Conservation (phyloP, 495 filamentous ascomycete genomes). For the Apodospora peruviana region DNA sequence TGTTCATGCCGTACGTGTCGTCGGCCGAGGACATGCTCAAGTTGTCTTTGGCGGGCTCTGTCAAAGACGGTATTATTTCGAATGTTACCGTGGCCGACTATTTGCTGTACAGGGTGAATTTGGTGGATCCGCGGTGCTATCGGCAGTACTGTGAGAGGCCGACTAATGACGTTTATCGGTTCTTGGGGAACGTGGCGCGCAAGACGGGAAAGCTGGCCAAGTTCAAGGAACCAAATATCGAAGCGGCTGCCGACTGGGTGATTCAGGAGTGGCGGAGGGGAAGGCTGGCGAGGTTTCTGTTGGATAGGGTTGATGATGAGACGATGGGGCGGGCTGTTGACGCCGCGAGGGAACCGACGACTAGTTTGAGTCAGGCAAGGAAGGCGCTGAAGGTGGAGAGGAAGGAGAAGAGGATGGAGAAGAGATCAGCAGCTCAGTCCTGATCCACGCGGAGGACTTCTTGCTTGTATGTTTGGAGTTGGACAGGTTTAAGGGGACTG, state of each 20-base stretch:
- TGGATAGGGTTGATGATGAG: slow-evolving; percentile 70
- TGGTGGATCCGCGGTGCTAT: slow-evolving; percentile 52
- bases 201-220: slow-evolving; percentile 72
- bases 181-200: slow-evolving; percentile 62
- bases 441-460: no score
- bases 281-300: slow-evolving; percentile 64
- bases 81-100: slow-evolving; percentile 79
- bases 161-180: slow-evolving; percentile 73
- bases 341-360: slow-evolving; percentile 24
- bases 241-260: slow-evolving; percentile 74
- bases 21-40: slow-evolving; percentile 87
- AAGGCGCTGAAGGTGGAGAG: slow-evolving; percentile 39
- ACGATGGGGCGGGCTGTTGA: slow-evolving; percentile 37
- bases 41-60: slow-evolving; percentile 80
- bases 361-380: slow-evolving; percentile 41
- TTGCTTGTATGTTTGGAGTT: no score
- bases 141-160: slow-evolving; percentile 50
- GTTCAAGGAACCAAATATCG: slow-evolving; percentile 65
- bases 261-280: slow-evolving; percentile 81
- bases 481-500: no score
- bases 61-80: slow-evolving; percentile 81
- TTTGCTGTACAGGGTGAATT: slow-evolving; percentile 77
- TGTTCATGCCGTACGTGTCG: slow-evolving; percentile 88
- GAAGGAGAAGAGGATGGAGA: slow-evolving; percentile 28
- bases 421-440: no score